phyloP scores from a whole-genome alignment of 495 filamentous ascomycete species.

The Penicillium verhagenii region DNA sequence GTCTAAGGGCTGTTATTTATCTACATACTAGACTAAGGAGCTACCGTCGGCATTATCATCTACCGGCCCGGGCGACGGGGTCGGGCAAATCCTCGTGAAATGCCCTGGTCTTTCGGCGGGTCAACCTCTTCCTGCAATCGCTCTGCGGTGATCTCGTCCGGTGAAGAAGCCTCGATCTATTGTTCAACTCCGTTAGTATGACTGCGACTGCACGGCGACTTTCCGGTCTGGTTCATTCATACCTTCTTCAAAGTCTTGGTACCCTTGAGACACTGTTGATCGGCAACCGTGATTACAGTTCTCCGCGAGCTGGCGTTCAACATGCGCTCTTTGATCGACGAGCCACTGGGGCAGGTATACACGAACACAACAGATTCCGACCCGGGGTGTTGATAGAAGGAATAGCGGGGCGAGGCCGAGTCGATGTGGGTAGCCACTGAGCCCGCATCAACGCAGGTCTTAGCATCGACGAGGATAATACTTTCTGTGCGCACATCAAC shows the following conservation, averaged over 20 bases:
- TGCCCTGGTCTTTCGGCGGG: conserved; percentile 59
- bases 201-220: neutral
- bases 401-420: conserved; percentile 80
- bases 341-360: conserved; percentile 81
- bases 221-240: conserved; percentile 18
- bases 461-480: conserved; percentile 65
- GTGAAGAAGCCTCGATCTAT: conserved; percentile 63
- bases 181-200: conserved; percentile 10
- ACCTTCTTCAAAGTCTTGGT: conserved; percentile 75
- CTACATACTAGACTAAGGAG: neutral
- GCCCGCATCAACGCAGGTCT: conserved; percentile 48
- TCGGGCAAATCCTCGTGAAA: conserved; percentile 73
- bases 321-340: conserved; percentile 92
- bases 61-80: conserved; percentile 82
- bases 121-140: conserved; percentile 73
- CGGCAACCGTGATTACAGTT: conserved; percentile 65
- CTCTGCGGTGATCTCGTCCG: conserved; percentile 76
- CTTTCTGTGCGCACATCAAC: conserved; percentile 72
- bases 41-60: conserved; percentile 13
- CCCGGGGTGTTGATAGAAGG: conserved; percentile 75
- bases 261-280: conserved; percentile 69
- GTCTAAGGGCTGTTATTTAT: conserved; percentile 1
- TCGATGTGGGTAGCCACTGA: conserved; percentile 65
- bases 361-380: conserved; percentile 79
- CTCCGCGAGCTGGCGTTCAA: conserved; percentile 83